These are phyloP conservation scores for Atkinsonella texensis DNA, from an alignment of 2,329 filamentous ascomycete genomes.

Conservation along the genomic window DNA sequence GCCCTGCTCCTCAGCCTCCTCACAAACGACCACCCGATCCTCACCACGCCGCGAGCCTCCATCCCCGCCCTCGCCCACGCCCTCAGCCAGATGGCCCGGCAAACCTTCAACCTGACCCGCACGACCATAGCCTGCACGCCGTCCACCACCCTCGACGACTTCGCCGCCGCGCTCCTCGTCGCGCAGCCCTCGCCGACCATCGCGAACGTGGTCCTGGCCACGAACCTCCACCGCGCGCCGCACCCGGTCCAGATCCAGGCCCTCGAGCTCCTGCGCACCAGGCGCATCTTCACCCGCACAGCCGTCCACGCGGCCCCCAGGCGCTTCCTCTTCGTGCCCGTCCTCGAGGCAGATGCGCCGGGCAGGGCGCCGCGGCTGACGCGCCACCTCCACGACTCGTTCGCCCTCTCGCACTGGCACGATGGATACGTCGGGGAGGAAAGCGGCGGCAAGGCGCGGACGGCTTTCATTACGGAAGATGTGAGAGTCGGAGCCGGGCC, in stretches of 20 bases:
- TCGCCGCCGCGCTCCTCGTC: slow-evolving; percentile 57
- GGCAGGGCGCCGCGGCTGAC: slow-evolving; percentile 35
- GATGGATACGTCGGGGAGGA: slow-evolving; percentile 61
- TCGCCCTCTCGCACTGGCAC: slow-evolving; percentile 75
- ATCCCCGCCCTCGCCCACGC: slow-evolving; percentile 62
- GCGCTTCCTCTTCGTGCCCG: slow-evolving; percentile 67
- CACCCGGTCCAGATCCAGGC: slow-evolving; percentile 72
- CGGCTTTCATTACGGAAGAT: slow-evolving; percentile 28
- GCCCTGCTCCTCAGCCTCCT: slow-evolving; percentile 73
- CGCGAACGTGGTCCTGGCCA: slow-evolving; percentile 73
- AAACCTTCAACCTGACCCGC: slow-evolving; percentile 61
- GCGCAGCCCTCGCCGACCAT: slow-evolving; percentile 34
- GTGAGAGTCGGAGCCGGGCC: no score
- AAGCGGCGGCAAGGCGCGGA: slow-evolving; percentile 10
- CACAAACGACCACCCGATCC: slow-evolving; percentile 75
- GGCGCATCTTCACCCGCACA: slow-evolving; percentile 64
- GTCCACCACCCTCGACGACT: slow-evolving; percentile 68
- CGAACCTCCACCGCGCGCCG: slow-evolving; percentile 63
- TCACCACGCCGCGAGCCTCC: slow-evolving; percentile 54
- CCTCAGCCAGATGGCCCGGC: slow-evolving; percentile 56
- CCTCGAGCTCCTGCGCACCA: slow-evolving; percentile 65
- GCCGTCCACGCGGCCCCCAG: slow-evolving; percentile 63
- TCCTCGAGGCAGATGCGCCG: slow-evolving; percentile 42
- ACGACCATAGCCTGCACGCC: slow-evolving; percentile 61
- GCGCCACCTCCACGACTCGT: slow-evolving; percentile 61